These are phyloP conservation scores for Priceomyces melissophilus DNA, from an alignment of 805 yeast species.

Conservation along the genomic window DNA sequence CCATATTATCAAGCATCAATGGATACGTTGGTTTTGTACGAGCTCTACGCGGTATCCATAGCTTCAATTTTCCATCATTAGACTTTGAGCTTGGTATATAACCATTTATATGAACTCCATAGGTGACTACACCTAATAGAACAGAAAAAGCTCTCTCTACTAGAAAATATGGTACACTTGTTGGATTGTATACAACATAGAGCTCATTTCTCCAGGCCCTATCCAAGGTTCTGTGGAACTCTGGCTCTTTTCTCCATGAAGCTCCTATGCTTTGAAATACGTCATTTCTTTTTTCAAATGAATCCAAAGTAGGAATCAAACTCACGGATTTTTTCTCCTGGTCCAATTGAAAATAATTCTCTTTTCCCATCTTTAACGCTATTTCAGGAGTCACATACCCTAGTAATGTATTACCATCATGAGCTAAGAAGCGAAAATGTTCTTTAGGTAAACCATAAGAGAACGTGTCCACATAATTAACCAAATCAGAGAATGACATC, in stretches of 20 bases:
- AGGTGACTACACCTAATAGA: conserved; percentile 79
- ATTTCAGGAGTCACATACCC: conserved; percentile 27
- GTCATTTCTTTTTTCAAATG: conserved; percentile 38
- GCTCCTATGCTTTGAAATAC: conserved; percentile 43
- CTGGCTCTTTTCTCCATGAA: conserved; percentile 30
- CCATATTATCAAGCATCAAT: conserved; percentile 85
- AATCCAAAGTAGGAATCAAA: conserved; percentile 24
- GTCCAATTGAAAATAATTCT: conserved; percentile 19
- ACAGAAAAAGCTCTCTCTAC: conserved; percentile 83
- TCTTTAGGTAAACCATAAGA: conserved; percentile 15
- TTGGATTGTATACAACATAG: conserved; percentile 65
- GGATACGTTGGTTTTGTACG: conserved; percentile 83
- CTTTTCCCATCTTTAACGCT: conserved; percentile 18
- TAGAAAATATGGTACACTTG: conserved; percentile 54
- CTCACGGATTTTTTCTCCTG: conserved; percentile 19
- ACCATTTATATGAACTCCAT: conserved; percentile 88
- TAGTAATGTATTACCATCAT: conserved; percentile 22
- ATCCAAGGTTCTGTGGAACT: conserved; percentile 27
- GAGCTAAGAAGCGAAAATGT: conserved; percentile 25
- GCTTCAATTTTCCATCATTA: conserved; percentile 38
- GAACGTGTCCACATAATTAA: conserved; percentile 30
- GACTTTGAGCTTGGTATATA: conserved; percentile 49
- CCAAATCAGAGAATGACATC: conserved; percentile 11
- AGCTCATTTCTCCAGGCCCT: conserved; percentile 86
- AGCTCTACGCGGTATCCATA: conserved; percentile 88